phyloP scores from a whole-genome alignment of 1,284 basidiomycete genomes.

The Cutaneotrichosporon sp. region DNA sequence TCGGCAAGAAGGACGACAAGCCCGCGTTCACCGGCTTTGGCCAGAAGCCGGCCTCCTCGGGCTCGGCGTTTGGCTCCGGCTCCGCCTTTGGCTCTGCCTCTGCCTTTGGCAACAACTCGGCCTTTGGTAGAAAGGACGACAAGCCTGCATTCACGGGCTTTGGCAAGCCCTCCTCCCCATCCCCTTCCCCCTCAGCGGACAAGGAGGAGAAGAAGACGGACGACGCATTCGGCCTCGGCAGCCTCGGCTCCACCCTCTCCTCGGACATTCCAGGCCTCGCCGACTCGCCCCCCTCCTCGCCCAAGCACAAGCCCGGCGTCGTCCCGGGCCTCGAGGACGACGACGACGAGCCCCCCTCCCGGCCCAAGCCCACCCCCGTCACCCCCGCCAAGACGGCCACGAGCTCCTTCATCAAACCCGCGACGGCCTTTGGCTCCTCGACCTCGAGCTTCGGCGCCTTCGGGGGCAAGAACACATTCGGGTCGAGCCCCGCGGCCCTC shows the following conservation, averaged over 20 bases:
- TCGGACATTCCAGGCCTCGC: conserved; percentile 34
- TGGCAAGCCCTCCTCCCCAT: neutral
- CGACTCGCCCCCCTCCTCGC: conserved; percentile 40
- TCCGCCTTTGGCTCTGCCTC: conserved; percentile 16
- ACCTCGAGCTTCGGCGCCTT: conserved; percentile 34
- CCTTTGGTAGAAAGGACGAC: conserved; percentile 10
- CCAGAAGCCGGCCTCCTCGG: conserved; percentile 8
- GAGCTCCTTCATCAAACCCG: conserved; percentile 45
- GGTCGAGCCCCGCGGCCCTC: neutral
- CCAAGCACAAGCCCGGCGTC: conserved; percentile 16
- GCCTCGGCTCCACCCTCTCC: conserved; percentile 36
- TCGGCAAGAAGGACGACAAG: conserved; percentile 16
- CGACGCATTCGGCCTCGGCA: conserved; percentile 45
- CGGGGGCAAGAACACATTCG: conserved; percentile 13
- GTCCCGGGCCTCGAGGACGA: conserved; percentile 24
- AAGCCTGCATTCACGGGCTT: neutral
- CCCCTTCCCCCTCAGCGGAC: neutral
- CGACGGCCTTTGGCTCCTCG: conserved; percentile 41
- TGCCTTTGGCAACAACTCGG: neutral
- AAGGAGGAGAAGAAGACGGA: conserved; percentile 10
- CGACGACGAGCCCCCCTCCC: conserved; percentile 21
- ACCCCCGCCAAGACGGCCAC: conserved; percentile 12
- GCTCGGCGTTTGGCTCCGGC: conserved; percentile 14
- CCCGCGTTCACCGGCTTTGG: conserved; percentile 20
- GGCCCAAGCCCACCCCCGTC: conserved; percentile 24